Evolutionary conservation across 1,284 basidiomycete species (phyloP), one percentile per base, ranked within the genome.

Genomic region (Rhodotorula sp.): DNA sequence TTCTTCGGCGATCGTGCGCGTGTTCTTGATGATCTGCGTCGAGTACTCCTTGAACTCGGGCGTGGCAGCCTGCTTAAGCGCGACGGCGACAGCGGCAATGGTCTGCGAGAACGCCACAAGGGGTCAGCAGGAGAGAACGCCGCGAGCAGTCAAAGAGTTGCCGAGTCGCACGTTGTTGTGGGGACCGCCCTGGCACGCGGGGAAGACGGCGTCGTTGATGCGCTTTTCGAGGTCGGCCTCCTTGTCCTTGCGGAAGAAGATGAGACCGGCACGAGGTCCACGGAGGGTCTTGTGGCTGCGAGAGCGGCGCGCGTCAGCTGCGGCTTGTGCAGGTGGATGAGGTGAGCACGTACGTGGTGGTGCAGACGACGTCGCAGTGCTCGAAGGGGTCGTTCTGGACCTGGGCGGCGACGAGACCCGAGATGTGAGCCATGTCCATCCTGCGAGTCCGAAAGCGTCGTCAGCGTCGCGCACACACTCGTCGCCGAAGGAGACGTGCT

Each of bases 121-220:
- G 24, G 55, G 63, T 59, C 52, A 24, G 64, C 24, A 32, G 51
- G 36, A 3, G 39, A 3, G 39, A 15, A 44, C 39, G 39, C 39
- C 54, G 51, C 53, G 46, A 39, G 60, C n/a, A 81, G 86, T 67
- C 74, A 90, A 89, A 47, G 4, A 27, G 22, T n/a, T 5, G 29
- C 29, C 2, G 19, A 34, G 22, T 10, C 59, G 24, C 27, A 60
- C 59, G 85, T 98, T 95, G 86, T 99, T 99, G 86, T 99, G 96
- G 60, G 96, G 96, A 62, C 96, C 96, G 84, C 96, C 96, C 84
- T 99, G 96, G 87, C 95, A 99, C 56, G 96, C 96, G 67, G 96
- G 96, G 89, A 99, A 99, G 77, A 99, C 96, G 73, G 96, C 94
- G 58, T 94, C 92, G 82, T 99, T 99, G 79, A 99, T 89, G 67